Base-by-base conservation (phyloP, 805 yeast genomes). In the Candida pseudofarinosa region DNA sequence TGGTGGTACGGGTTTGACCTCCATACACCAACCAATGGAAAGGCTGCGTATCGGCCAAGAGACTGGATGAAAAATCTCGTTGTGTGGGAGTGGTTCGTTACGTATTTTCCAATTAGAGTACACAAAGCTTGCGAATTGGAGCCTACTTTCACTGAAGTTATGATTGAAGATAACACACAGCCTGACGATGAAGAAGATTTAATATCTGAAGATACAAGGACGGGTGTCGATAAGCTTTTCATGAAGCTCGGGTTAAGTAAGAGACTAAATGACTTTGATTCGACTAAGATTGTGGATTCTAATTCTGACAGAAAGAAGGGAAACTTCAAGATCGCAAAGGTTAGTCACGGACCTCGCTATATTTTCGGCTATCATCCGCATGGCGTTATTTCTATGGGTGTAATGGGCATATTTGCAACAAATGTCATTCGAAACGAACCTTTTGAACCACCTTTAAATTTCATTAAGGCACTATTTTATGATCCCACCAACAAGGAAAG, bases 291-390 rank as follows among this genome's bases (percentile, higher is more conserved):
- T 23, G 41, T 53, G 43, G 15, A 46, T n/a, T 14, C 41, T 8
- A 19, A 34, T 26, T 41, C 39, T 44, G 49, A 54, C 33, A 40
- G 32, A 19, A 14, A 30, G 23, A 26, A 30, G 30, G 30, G 33
- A 17, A 36, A 45, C 14, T 48, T 48, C 14, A 53, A 50, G 34
- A 50, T 41, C 39, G 60, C 60, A 39, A 53, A 55, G 35, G 63
- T 70, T 1, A 55, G 73, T 38, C 64, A 79, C 3, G 91, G 88
- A 0, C 90, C 88, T 2, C 68, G 84, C 31, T 91, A 93, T 61
- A 79, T 91, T 2, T 91, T 91, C 63, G 95, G 97, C 0, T 83
- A 88, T 56, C 97, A 90, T 62, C 99, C 99, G 0, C 99, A 93
- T 61, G 99, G 99, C 0, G 90, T 91, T 13, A 89, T 90, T 10